phyloP scores from a whole-genome alignment of 345 rosid genomes.

The Pugionium dolabratum region DNA sequence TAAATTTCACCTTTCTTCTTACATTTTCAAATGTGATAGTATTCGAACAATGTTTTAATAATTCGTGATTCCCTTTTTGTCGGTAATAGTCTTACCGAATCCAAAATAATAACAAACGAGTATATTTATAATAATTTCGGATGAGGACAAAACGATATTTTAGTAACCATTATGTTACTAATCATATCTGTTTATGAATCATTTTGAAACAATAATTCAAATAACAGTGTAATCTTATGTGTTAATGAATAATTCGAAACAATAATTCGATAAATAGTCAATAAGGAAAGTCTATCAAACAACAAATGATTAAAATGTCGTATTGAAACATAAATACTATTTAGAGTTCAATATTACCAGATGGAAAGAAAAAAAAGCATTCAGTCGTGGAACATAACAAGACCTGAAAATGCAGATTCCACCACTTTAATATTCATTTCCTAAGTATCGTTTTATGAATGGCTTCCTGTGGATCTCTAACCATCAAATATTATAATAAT shows the following conservation, averaged over 20 bases:
- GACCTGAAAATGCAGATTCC: conserved; percentile 35
- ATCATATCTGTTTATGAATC: not conserved
- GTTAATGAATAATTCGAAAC: too few relatives aligned
- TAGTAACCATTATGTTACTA: not conserved
- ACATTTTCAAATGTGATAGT: not conserved
- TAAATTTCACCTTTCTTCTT: conserved; percentile 4
- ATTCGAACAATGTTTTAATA: too few relatives aligned
- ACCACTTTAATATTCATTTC: conserved; percentile 16
- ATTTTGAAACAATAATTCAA: not conserved
- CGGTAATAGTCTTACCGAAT: not conserved
- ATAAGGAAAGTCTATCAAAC: not conserved
- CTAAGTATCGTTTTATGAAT: conserved; percentile 19
- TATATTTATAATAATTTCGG: too few relatives aligned
- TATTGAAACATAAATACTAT: not conserved
- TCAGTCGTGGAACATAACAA: conserved; percentile 18
- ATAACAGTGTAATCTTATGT: not conserved
- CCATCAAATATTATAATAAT: not conserved
- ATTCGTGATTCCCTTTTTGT: too few relatives aligned
- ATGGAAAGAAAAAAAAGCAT: too few relatives aligned
- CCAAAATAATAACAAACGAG: not conserved
- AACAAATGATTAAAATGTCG: not conserved
- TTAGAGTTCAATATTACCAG: too few relatives aligned
- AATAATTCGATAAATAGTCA: not conserved
- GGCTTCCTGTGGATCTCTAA: conserved; percentile 24
- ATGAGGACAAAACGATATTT: not conserved